Evolutionary conservation across 2,329 filamentous ascomycete species (phyloP), one percentile per base, ranked within the genome.

Genomic region (Fusarium oxysporum): DNA sequence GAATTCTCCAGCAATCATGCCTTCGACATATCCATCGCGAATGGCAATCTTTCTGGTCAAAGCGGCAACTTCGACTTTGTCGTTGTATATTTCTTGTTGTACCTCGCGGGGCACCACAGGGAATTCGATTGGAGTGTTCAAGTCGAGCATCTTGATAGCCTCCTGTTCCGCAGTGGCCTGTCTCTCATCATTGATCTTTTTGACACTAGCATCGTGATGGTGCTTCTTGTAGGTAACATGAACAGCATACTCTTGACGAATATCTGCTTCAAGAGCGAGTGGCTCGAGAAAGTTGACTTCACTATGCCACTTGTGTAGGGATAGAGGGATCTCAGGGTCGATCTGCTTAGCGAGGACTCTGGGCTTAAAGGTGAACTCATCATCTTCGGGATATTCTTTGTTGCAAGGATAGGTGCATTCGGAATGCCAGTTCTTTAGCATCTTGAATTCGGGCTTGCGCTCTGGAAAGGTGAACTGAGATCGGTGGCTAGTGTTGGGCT

Each of bases 1-100:
- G 35, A 77, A 74, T 12, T 68, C 58, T 25, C 73, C 73, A 6
- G 75, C 75, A 48, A 77, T 70, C 4, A 38, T 43, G 28, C 68
- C 73, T 21, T 76, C 75, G 3, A 75, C 51, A 21, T 41, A 47
- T 13, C 64, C 73, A 33, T 77, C 66, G 32, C 65, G 69, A 21
- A 75, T 54, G 4, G 61, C 48, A 2, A 76, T 56, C 38, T 71
- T 68, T 38, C 63, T 48, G 44, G 69, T 59, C 13, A 60, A 51
- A 7, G 54, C 58, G 11, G 71, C 50, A n/a, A 74, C 28, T 1
- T 62, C 44, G 11, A 28, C 30, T 16, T 76, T 74, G 11, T 67
- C 45, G 1, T 60, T 28, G 33, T 57, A 64, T 33, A 77, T 62
- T 9, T 13, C 28, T 7, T 56, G 45, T 19, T 67, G 65, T 9